These are phyloP conservation scores for Plasmodium gaboni DNA, from an alignment of 169 alveolate genomes.

Conservation along the genomic window DNA sequence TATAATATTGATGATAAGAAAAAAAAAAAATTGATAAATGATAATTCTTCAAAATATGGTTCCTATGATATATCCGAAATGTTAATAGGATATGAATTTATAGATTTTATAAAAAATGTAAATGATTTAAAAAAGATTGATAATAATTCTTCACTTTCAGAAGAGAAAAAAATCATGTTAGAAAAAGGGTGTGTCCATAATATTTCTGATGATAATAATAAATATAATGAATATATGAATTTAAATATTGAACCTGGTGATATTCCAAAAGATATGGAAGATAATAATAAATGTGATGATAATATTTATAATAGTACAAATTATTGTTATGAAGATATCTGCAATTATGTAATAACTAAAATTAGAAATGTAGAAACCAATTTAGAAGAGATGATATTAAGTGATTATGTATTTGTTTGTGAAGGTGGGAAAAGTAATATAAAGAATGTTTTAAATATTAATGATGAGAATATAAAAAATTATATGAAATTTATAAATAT, in stretches of 20 bases:
- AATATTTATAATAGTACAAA: background rate
- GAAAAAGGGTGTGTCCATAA: background rate
- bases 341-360: slow-evolving; percentile 26
- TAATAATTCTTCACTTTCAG: background rate
- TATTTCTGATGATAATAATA: background rate
- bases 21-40: background rate
- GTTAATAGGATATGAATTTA: slow-evolving; percentile 63
- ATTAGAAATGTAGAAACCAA: slow-evolving; percentile 33
- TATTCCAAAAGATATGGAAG: background rate
- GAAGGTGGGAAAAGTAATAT: slow-evolving; percentile 83
- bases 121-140: background rate
- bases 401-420: slow-evolving; percentile 82
- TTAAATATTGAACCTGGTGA: background rate
- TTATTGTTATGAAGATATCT: background rate
- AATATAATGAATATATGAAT: background rate
- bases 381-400: slow-evolving; percentile 83
- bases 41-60: slow-evolving; percentile 4
- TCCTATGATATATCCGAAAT: slow-evolving; percentile 60
- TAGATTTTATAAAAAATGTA: slow-evolving; percentile 15
- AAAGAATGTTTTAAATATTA: slow-evolving; percentile 36
- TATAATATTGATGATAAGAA: background rate
- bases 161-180: background rate
- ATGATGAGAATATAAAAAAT: slow-evolving; percentile 74
- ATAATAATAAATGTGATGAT: background rate
- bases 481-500: slow-evolving; percentile 90